Percentiles rank a stretch among this genome's conserved stretches.
Evolutionary conservation across 805 yeast species (phyloP).

Genomic region (Kuraishia capsulata): DNA sequence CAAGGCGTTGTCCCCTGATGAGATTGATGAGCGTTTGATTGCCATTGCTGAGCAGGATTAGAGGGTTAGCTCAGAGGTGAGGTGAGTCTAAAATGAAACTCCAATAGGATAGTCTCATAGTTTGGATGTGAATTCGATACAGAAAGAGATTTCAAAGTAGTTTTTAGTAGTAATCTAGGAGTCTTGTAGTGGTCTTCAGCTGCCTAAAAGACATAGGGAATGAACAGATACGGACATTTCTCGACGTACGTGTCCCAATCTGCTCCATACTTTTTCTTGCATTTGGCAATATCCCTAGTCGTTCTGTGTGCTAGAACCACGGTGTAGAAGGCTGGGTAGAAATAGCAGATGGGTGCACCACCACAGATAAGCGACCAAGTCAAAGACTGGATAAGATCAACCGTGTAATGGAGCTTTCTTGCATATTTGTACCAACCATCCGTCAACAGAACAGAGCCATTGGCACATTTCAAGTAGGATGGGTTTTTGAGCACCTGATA

Average conservation of each 20-base stretch:
- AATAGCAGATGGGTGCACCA: slow-evolving; percentile 84
- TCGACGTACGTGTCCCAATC: slow-evolving; percentile 87
- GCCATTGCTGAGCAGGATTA: slow-evolving; percentile 95
- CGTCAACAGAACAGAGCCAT: slow-evolving; percentile 76
- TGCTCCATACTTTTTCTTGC: slow-evolving; percentile 80
- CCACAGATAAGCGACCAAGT: slow-evolving; percentile 95
- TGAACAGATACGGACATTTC: slow-evolving; percentile 85
- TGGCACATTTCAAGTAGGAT: slow-evolving; percentile 70
- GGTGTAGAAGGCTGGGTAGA: slow-evolving; percentile 87
- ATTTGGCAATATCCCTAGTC: slow-evolving; percentile 76
- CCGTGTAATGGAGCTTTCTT: slow-evolving; percentile 91
- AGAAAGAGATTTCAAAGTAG: too few species aligned
- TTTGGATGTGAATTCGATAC: too few species aligned
- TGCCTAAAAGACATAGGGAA: slow-evolving; percentile 74
- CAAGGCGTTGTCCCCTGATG: slow-evolving; percentile 66
- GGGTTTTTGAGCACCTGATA: slow-evolving; percentile 78
- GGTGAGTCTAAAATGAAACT: neutral
- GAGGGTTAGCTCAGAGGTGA: slow-evolving; percentile 2
- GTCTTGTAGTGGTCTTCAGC: too few species aligned
- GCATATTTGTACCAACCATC: slow-evolving; percentile 96
- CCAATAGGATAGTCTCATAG: too few species aligned
- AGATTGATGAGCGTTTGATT: slow-evolving; percentile 89
- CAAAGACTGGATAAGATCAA: slow-evolving; percentile 80
- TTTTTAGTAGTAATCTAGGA: too few species aligned
- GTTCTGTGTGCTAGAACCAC: slow-evolving; percentile 85